A percentile compares a stretch with the other conserved stretches of the same genome.
Conservation (phyloP, 1,284 basidiomycete genomes). For the Melampsora americana region DNA sequence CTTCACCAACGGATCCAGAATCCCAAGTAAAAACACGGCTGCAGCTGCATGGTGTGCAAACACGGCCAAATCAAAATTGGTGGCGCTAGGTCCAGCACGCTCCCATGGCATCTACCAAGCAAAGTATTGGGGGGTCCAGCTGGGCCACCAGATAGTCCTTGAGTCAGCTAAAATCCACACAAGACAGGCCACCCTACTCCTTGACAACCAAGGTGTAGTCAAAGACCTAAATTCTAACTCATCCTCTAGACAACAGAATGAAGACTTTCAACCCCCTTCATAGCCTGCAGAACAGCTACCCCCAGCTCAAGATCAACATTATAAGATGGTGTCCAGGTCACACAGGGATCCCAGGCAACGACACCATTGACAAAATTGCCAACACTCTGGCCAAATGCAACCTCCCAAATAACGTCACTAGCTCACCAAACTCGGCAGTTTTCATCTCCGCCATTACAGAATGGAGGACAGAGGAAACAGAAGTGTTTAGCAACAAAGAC, state of each 20-base stretch:
- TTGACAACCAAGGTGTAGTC: constrained; percentile 14
- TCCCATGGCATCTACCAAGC: neutral
- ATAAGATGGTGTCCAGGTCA: too few relatives aligned
- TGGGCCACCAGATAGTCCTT: neutral
- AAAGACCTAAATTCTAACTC: neutral
- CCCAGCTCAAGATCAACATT: neutral
- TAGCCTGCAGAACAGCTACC: too few relatives aligned
- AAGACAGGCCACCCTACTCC: neutral
- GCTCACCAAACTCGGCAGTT: too few relatives aligned
- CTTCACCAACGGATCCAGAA: constrained; percentile 1
- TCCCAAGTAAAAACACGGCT: neutral
- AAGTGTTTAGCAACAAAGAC: too few relatives aligned
- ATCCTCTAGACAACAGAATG: neutral
- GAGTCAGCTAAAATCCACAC: neutral
- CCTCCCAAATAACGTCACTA: too few relatives aligned
- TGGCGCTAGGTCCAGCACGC: neutral
- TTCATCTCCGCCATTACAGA: too few relatives aligned
- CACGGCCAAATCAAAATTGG: neutral
- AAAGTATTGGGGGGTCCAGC: neutral
- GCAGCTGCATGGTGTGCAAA: neutral
- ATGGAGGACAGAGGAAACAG: too few relatives aligned
- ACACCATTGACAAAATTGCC: too few relatives aligned
- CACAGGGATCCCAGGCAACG: too few relatives aligned
- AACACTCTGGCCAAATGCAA: too few relatives aligned
- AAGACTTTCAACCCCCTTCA: too few relatives aligned